Percentiles rank a stretch among this genome's conserved stretches.
Evolutionary conservation across 352 stramenopile genomes (phyloP).

Genomic region (Aphanomyces stellatus): DNA sequence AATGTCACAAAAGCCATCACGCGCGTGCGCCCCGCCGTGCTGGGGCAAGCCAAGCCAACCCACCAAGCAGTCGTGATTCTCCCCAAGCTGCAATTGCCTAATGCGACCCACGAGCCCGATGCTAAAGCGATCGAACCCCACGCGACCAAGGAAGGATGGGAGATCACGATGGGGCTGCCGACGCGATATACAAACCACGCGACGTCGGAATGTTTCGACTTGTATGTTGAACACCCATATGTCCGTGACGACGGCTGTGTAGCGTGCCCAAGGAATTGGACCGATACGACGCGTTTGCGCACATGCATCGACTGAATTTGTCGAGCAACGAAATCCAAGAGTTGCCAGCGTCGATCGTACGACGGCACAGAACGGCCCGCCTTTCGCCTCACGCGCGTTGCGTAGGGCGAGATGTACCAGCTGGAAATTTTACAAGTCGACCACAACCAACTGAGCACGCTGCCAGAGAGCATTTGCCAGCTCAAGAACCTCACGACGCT

Average conservation of each 20-base stretch:
- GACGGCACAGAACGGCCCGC: too few relatives aligned
- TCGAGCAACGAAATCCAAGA: conserved; percentile 53
- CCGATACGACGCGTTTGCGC: conserved; percentile 35
- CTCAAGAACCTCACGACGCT: conserved; percentile 48
- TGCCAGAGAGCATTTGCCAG: conserved; percentile 45
- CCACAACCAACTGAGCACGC: conserved; percentile 45
- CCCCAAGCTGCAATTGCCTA: conserved; percentile 32
- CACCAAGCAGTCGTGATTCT: conserved; percentile 21
- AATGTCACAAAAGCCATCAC: conserved; percentile 37
- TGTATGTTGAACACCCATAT: too few relatives aligned
- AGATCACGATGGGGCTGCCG: conserved; percentile 29
- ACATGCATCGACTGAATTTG: conserved; percentile 37
- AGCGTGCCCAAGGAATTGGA: conserved; percentile 44
- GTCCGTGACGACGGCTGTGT: neutral
- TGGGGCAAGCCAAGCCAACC: neutral
- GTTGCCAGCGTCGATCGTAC: conserved; percentile 52
- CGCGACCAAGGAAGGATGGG: conserved; percentile 29
- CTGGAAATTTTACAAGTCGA: conserved; percentile 40
- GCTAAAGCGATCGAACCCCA: neutral
- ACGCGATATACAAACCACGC: conserved; percentile 45
- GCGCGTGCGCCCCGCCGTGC: conserved; percentile 18
- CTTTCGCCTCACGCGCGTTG: too few relatives aligned
- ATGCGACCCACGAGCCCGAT: neutral
- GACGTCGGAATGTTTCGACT: too few relatives aligned
- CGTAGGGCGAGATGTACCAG: conserved; percentile 39